A percentile compares a stretch with the other conserved stretches of the same genome.
phyloP scores from a whole-genome alignment of 441 rosid genomes.

The Euphorbia celastroides region DNA sequence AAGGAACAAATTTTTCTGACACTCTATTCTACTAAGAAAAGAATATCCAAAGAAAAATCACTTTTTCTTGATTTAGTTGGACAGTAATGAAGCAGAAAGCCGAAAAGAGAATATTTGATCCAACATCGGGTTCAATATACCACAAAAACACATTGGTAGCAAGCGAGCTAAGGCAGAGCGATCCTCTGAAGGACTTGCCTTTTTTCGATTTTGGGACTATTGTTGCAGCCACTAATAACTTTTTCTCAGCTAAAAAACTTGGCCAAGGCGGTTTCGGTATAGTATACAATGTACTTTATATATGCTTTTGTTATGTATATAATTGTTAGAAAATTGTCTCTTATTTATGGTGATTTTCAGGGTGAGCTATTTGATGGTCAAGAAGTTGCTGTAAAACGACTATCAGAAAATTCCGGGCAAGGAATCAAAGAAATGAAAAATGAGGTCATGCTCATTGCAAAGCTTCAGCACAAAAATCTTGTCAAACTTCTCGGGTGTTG shows the following conservation, averaged over 20 bases:
- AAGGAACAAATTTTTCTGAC: neutral
- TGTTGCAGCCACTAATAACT: conserved; percentile 22
- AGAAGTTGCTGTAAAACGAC: conserved; percentile 3
- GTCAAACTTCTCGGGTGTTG: conserved; percentile 13
- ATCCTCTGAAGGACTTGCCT: conserved; percentile 3
- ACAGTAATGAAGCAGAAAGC: neutral
- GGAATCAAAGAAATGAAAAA: conserved; percentile 11
- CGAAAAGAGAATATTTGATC: neutral
- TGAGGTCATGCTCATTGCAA: conserved; percentile 12
- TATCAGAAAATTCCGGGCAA: conserved; percentile 2
- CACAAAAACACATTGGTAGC: neutral
- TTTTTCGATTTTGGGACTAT: conserved; percentile 16
- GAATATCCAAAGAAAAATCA: neutral
- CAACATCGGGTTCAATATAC: neutral
- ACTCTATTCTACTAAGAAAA: no score
- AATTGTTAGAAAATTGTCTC: no score
- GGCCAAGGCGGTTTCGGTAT: conserved; percentile 31
- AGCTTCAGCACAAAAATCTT: conserved; percentile 16
- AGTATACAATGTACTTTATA: conserved; percentile 24
- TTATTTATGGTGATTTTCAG: neutral
- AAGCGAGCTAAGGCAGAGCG: neutral
- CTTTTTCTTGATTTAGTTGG: neutral
- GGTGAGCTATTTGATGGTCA: conserved; percentile 5
- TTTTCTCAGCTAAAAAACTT: conserved; percentile 19
- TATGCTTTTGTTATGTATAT: no score